Evolutionary conservation across 2,329 filamentous ascomycete species (phyloP).

Genomic region (Phyllosticta paracitricarpa): DNA sequence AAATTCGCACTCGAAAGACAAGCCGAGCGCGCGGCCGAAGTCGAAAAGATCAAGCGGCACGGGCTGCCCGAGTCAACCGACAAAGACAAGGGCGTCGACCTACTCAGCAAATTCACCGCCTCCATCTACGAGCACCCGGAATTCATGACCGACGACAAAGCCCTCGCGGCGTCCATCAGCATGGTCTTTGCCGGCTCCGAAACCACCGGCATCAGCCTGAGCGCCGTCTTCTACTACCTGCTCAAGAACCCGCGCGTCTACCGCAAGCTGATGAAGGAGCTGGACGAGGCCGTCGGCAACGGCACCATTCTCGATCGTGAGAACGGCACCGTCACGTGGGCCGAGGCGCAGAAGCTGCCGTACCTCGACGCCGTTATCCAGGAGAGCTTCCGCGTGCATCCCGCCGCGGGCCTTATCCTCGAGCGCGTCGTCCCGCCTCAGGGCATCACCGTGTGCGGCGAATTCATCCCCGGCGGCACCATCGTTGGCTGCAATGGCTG

Average conservation of each 20-base stretch:
- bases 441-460: conserved; percentile 54
- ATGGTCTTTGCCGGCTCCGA: conserved; percentile 68
- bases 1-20: conserved; percentile 61
- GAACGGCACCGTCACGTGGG: conserved; percentile 56
- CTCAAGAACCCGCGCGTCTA: conserved; percentile 52
- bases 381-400: conserved; percentile 67
- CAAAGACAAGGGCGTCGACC: conserved; percentile 37
- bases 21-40: conserved; percentile 51
- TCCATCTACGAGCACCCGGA: conserved; percentile 57
- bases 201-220: conserved; percentile 66
- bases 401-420: conserved; percentile 60
- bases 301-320: conserved; percentile 36
- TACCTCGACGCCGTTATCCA: conserved; percentile 73
- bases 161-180: conserved; percentile 60
- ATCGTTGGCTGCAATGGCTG: conserved; percentile 67
- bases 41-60: conserved; percentile 36
- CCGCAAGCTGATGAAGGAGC: conserved; percentile 47
- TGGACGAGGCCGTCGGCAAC: conserved; percentile 48
- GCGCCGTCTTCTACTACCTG: conserved; percentile 63
- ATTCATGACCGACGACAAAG: conserved; percentile 61
- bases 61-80: conserved; percentile 25
- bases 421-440: conserved; percentile 61
- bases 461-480: conserved; percentile 56
- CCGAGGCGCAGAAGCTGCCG: conserved; percentile 57
- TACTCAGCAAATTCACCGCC: conserved; percentile 63